phyloP scores from a whole-genome alignment of 179 eudicot genomes.

The Beta corolliflora region DNA sequence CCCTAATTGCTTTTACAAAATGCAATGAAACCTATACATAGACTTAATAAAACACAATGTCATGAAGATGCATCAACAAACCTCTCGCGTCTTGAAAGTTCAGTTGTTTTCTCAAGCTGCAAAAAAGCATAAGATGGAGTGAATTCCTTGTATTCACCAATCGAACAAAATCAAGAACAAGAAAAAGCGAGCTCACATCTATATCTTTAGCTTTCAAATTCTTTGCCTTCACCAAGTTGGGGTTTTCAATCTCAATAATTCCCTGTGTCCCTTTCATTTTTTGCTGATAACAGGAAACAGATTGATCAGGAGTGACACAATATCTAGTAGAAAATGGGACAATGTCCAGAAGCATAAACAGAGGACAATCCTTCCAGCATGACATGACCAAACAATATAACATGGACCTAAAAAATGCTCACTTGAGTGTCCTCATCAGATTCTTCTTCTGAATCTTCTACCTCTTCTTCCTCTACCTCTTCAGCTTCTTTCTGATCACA shows the following conservation, averaged over 20 bases:
- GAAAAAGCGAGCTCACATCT: conserved; percentile 58
- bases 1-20: background rate
- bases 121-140: conserved; percentile 12
- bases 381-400: background rate
- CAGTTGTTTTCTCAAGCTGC: conserved; percentile 82
- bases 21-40: background rate
- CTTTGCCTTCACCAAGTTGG: conserved; percentile 84
- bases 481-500: conserved; percentile 64
- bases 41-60: background rate
- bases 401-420: conserved; percentile 17
- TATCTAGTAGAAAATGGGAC: background rate
- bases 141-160: conserved; percentile 1
- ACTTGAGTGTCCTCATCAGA: conserved; percentile 64
- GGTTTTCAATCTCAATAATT: conserved; percentile 85
- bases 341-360: background rate
- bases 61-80: conserved; percentile 33
- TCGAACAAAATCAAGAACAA: conserved; percentile 1
- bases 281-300: conserved; percentile 33
- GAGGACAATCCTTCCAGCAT: background rate
- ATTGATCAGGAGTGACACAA: background rate
- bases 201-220: conserved; percentile 77
- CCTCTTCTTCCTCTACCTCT: conserved; percentile 52
- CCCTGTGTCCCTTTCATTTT: conserved; percentile 83
- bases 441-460: conserved; percentile 70
- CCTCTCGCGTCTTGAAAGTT: conserved; percentile 93